Evolutionary conservation across 768 basidiomycete genomes (phyloP).

Genomic region (Pleurotus tuoliensis): DNA sequence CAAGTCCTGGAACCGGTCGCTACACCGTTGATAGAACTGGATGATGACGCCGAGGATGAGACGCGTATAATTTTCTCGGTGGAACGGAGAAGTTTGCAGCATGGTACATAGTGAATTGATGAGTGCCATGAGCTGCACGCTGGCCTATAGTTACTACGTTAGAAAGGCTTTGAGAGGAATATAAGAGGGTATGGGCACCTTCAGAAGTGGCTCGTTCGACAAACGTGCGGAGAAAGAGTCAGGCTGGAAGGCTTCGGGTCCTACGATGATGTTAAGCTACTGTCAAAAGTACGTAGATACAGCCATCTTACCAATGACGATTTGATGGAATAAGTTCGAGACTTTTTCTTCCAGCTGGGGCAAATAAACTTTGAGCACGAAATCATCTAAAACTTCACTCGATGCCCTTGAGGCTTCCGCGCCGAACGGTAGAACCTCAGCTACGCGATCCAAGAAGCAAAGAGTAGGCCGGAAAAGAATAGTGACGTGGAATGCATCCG

Average conservation of each 20-base stretch:
- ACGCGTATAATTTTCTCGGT: conserved; percentile 91
- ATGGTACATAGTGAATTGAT: conserved; percentile 91
- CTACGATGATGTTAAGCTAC: conserved; percentile 28
- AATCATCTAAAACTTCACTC: conserved; percentile 80
- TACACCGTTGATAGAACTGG: conserved; percentile 94
- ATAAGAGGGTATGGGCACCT: conserved; percentile 38
- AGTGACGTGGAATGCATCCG: conserved; percentile 93
- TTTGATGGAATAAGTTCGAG: conserved; percentile 78
- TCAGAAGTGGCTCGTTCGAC: conserved; percentile 72
- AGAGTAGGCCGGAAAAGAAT: conserved; percentile 94
- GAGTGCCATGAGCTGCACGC: conserved; percentile 80
- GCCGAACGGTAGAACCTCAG: conserved; percentile 70
- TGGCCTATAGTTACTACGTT: conserved; percentile 48
- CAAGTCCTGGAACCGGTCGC: conserved; percentile 78
- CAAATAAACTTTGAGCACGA: conserved; percentile 88
- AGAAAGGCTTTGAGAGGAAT: not conserved
- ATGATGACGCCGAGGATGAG: conserved; percentile 91
- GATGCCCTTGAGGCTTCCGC: conserved; percentile 62
- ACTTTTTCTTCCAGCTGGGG: conserved; percentile 96
- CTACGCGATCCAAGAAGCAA: conserved; percentile 72
- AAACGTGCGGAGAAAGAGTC: conserved; percentile 66
- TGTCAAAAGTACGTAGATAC: conserved; percentile 4
- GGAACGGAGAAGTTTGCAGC: conserved; percentile 90
- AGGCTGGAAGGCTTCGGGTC: conserved; percentile 83
- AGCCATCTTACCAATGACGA: conserved; percentile 63